Conservation (phyloP, 345 rosid genomes). For the Ceriops decandra region DNA sequence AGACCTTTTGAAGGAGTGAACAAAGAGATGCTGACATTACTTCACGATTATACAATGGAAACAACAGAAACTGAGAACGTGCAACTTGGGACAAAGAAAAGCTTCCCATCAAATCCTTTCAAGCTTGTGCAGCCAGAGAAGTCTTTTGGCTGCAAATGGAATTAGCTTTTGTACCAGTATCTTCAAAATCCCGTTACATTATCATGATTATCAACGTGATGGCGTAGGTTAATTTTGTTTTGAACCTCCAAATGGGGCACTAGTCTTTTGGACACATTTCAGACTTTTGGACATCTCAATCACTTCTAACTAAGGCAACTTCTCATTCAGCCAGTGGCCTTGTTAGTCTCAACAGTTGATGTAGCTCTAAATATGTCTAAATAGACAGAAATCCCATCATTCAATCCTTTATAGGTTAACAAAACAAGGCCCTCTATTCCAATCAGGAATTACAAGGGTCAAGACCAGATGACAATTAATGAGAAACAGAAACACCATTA, state of each 20-base stretch:
- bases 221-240: background rate
- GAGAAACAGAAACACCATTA: too few relatives aligned
- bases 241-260: slow-evolving; percentile 10
- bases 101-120: background rate
- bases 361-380: background rate
- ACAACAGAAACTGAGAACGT: slow-evolving; percentile 16
- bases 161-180: slow-evolving; percentile 8
- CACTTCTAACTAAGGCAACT: background rate
- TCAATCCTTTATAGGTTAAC: background rate
- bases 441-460: too few relatives aligned
- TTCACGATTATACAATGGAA: slow-evolving; percentile 30
- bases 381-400: background rate
- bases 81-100: background rate
- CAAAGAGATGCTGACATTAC: slow-evolving; percentile 28
- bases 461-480: too few relatives aligned
- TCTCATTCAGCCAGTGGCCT: background rate
- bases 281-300: background rate
- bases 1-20: slow-evolving; percentile 39
- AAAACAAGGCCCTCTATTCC: background rate
- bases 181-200: slow-evolving; percentile 7
- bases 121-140: slow-evolving; percentile 6
- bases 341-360: background rate
- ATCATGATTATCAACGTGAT: slow-evolving; percentile 11
- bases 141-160: slow-evolving; percentile 3
- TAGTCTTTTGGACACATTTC: background rate